Conservation (phyloP, 1,284 basidiomycete species). For the Cutaneotrichosporon sp. region DNA sequence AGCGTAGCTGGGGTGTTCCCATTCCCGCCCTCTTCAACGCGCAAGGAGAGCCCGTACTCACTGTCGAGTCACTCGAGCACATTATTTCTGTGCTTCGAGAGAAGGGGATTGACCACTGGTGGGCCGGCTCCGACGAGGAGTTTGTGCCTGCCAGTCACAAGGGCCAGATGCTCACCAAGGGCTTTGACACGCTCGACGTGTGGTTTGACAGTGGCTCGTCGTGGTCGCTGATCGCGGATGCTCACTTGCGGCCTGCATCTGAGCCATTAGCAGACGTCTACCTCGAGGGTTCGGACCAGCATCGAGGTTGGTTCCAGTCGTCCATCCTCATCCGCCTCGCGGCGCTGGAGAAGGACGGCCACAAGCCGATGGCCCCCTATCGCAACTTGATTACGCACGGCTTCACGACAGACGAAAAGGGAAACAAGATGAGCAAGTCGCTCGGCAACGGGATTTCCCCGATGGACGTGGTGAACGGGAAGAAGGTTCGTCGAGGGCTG, state of each 20-base stretch:
- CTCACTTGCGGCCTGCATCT: conserved; percentile 30
- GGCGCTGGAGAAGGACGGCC: conserved; percentile 16
- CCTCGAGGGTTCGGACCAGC: conserved; percentile 95
- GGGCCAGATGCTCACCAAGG: conserved; percentile 65
- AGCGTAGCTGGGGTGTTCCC: conserved; percentile 97
- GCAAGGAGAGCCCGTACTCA: conserved; percentile 69
- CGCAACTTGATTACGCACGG: conserved; percentile 88
- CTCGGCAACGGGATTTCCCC: conserved; percentile 91
- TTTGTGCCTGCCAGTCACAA: conserved; percentile 69
- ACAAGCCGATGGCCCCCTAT: conserved; percentile 62
- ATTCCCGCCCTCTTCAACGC: conserved; percentile 85
- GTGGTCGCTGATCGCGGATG: conserved; percentile 73
- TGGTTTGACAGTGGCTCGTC: conserved; percentile 99
- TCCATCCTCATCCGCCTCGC: conserved; percentile 79
- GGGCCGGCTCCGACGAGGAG: conserved; percentile 79
- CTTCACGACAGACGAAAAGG: conserved; percentile 88
- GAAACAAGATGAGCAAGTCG: conserved; percentile 99
- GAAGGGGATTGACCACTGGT: conserved; percentile 85
- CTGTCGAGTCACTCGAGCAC: conserved; percentile 68
- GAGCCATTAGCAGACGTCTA: conserved; percentile 78
- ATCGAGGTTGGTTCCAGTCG: conserved; percentile 99
- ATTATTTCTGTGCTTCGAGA: conserved; percentile 73
- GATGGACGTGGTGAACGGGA: conserved; percentile 74
- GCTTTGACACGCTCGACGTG: conserved; percentile 95
- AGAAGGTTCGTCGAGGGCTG: conserved; percentile 60